Percentiles rank a stretch among this genome's conserved stretches.
phyloP scores from a whole-genome alignment of 1,284 basidiomycete species.

The Melampsora larici-populina region DNA sequence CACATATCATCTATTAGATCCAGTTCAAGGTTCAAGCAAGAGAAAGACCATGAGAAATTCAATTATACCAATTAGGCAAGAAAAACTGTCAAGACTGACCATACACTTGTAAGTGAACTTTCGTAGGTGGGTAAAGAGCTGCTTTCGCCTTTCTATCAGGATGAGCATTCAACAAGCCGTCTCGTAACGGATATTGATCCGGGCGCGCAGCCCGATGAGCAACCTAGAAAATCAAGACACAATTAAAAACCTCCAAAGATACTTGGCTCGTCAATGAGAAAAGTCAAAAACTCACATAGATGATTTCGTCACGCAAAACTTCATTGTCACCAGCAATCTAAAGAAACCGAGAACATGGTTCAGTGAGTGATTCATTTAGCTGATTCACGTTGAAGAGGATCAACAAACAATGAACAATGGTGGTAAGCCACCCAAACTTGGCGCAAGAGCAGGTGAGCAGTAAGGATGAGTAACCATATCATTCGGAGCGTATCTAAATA shows the following conservation, averaged over 20 bases:
- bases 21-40: not conserved
- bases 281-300: slow-evolving; percentile 67
- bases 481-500: slow-evolving; percentile 69
- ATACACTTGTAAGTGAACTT: slow-evolving; percentile 79
- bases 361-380: too few species aligned
- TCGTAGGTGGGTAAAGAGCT: slow-evolving; percentile 62
- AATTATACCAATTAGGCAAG: slow-evolving; percentile 32
- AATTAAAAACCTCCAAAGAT: slow-evolving; percentile 1
- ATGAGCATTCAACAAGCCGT: slow-evolving; percentile 59
- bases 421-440: slow-evolving; percentile 85
- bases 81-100: slow-evolving; percentile 47
- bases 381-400: not conserved
- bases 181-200: slow-evolving; percentile 65
- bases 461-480: slow-evolving; percentile 77
- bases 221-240: slow-evolving; percentile 56
- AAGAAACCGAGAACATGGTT: too few species aligned
- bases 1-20: slow-evolving; percentile 30
- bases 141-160: slow-evolving; percentile 47
- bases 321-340: slow-evolving; percentile 73
- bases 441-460: slow-evolving; percentile 68
- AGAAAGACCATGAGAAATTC: not conserved
- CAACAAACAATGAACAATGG: slow-evolving; percentile 70
- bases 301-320: slow-evolving; percentile 85
- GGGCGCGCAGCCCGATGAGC: slow-evolving; percentile 91
- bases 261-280: slow-evolving; percentile 12